phyloP scores from a whole-genome alignment of 257 asterid genomes.

The Vinca minor region DNA sequence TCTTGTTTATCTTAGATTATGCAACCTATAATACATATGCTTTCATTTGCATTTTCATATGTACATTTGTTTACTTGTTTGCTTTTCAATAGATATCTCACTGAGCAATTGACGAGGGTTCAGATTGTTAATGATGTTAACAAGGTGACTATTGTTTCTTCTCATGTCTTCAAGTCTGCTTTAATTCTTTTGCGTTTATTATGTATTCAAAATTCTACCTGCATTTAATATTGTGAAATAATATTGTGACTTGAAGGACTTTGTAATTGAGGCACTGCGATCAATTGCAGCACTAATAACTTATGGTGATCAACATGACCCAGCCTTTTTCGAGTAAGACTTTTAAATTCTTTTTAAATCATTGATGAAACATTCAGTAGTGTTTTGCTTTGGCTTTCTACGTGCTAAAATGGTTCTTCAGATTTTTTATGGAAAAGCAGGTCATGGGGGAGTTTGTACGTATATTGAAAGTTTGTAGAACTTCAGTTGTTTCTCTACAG shows the following conservation, averaged over 20 bases:
- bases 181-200: slow-evolving; percentile 3
- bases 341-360: slow-evolving; percentile 13
- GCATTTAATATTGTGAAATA: slow-evolving; percentile 9
- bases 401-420: slow-evolving; percentile 25
- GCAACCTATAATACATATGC: not conserved
- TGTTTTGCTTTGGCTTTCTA: not conserved
- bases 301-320: slow-evolving; percentile 94
- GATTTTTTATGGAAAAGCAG: no score
- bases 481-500: slow-evolving; percentile 68
- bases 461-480: slow-evolving; percentile 56
- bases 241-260: slow-evolving; percentile 44
- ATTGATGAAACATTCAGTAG: slow-evolving; percentile 15
- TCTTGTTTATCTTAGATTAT: not conserved
- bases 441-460: slow-evolving; percentile 97
- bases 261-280: slow-evolving; percentile 93
- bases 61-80: slow-evolving; percentile 7
- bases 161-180: slow-evolving; percentile 10
- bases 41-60: not conserved
- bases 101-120: slow-evolving; percentile 71
- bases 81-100: no score
- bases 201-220: slow-evolving; percentile 11
- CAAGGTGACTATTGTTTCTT: slow-evolving; percentile 50
- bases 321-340: slow-evolving; percentile 81
- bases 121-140: slow-evolving; percentile 82
- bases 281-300: slow-evolving; percentile 87